phyloP scores from a whole-genome alignment of 805 yeast genomes.

The Candida ficus region DNA sequence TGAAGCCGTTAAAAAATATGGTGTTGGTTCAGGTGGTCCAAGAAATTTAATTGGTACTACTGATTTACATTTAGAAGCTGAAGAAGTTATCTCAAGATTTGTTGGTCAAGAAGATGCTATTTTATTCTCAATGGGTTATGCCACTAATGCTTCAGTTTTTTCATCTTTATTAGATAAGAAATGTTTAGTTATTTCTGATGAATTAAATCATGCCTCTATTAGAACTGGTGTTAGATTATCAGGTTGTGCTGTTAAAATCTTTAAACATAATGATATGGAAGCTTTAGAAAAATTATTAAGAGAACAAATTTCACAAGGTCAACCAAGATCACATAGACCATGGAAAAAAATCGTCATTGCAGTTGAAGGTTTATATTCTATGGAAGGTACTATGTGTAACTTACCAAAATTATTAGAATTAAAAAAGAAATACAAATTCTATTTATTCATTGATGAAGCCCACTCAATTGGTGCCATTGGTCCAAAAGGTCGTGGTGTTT shows the following conservation, averaged over 20 bases:
- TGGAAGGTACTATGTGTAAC: constrained; percentile 74
- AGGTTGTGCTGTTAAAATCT: constrained; percentile 89
- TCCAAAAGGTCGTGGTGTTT: constrained; percentile 87
- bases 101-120: constrained; percentile 88
- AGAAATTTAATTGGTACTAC: constrained; percentile 71
- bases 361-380: constrained; percentile 85
- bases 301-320: constrained; percentile 54
- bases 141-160: constrained; percentile 88
- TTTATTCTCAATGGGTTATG: constrained; percentile 90
- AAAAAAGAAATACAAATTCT: constrained; percentile 83
- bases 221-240: constrained; percentile 91
- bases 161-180: constrained; percentile 78
- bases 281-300: constrained; percentile 67
- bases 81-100: constrained; percentile 71
- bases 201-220: constrained; percentile 91
- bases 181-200: constrained; percentile 89
- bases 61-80: constrained; percentile 70
- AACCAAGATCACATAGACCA: constrained; percentile 88
- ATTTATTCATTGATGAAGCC: constrained; percentile 93
- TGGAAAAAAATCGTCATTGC: constrained; percentile 86
- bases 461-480: constrained; percentile 99
- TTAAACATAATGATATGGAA: constrained; percentile 85
- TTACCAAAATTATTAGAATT: constrained; percentile 64
- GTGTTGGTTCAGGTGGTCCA: constrained; percentile 77
- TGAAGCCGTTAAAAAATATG: constrained; percentile 57